These are phyloP conservation scores for Raphanus raphanistrum DNA, from an alignment of 345 rosid genomes.

Conservation along the genomic window DNA sequence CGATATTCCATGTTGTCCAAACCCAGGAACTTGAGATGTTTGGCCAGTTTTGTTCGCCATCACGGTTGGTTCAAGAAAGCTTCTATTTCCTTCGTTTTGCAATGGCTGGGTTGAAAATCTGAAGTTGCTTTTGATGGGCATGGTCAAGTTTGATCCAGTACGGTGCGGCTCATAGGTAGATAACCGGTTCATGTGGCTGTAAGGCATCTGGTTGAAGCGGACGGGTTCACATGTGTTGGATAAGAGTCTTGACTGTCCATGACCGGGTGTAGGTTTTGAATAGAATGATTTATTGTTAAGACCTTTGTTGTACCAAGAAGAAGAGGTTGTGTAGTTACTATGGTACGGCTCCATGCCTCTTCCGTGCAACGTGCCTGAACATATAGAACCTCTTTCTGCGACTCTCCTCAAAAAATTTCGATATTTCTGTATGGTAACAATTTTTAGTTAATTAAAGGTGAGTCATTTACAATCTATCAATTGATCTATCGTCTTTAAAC, in stretches of 20 bases:
- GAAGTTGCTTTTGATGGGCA: slow-evolving; percentile 28
- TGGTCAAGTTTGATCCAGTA: slow-evolving; percentile 24
- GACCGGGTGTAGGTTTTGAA: slow-evolving; percentile 10
- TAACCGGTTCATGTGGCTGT: slow-evolving; percentile 29
- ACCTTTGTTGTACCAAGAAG: slow-evolving; percentile 22
- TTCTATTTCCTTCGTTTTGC: slow-evolving; percentile 17
- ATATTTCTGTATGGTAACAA: slow-evolving; percentile 53
- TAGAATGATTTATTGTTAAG: slow-evolving; percentile 23
- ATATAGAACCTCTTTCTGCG: slow-evolving; percentile 32
- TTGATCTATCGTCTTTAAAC: not conserved
- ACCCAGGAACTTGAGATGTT: slow-evolving; percentile 26
- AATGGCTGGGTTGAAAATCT: slow-evolving; percentile 13
- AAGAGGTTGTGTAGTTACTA: slow-evolving; percentile 9
- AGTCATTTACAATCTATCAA: not conserved
- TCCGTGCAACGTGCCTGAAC: slow-evolving; percentile 12
- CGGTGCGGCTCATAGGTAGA: slow-evolving; percentile 21
- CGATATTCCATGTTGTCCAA: slow-evolving; percentile 22
- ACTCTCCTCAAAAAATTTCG: slow-evolving; percentile 58
- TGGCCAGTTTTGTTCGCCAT: slow-evolving; percentile 14
- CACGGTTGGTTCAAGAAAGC: slow-evolving; percentile 15
- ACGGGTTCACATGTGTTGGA: slow-evolving; percentile 17
- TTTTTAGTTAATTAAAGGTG: not conserved
- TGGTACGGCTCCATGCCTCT: slow-evolving; percentile 15
- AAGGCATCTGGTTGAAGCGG: slow-evolving; percentile 21
- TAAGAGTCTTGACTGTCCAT: slow-evolving; percentile 40